Evolutionary conservation across 352 stramenopile genomes (phyloP).

Genomic region (Phytophthora melonis): DNA sequence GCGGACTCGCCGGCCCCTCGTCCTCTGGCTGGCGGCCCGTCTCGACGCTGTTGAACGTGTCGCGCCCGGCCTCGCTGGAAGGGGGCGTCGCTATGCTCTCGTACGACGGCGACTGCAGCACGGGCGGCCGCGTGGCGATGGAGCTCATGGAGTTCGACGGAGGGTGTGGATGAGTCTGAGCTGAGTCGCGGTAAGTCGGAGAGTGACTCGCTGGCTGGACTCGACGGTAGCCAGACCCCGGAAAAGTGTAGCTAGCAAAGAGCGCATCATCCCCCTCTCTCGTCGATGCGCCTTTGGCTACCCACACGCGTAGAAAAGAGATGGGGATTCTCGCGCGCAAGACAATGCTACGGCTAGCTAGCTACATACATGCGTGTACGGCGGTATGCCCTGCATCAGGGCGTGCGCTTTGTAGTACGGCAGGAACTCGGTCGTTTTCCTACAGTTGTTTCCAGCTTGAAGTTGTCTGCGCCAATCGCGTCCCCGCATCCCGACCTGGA

Average conservation of each 20-base stretch:
- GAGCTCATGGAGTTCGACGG: slow-evolving; percentile 10
- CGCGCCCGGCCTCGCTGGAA: slow-evolving; percentile 19
- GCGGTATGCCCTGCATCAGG: no score
- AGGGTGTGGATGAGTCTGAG: background rate
- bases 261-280: background rate
- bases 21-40: slow-evolving; percentile 19
- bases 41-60: slow-evolving; percentile 31
- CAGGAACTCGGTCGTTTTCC: background rate
- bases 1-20: slow-evolving; percentile 16
- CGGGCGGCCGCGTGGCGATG: slow-evolving; percentile 6
- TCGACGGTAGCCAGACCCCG: no score
- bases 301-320: no score
- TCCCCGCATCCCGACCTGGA: background rate
- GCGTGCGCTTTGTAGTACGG: no score
- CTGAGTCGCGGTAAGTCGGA: background rate
- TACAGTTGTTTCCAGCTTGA: background rate
- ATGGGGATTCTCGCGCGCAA: no score
- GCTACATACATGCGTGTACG: no score
- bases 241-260: slow-evolving; percentile 19
- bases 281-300: no score
- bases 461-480: background rate
- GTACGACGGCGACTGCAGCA: slow-evolving; percentile 29
- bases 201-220: slow-evolving; percentile 4
- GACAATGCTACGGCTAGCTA: no score
- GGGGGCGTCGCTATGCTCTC: slow-evolving; percentile 33